Evolutionary conservation across 2,329 filamentous ascomycete species (phyloP).

Genomic region (Byssothecium circinans): DNA sequence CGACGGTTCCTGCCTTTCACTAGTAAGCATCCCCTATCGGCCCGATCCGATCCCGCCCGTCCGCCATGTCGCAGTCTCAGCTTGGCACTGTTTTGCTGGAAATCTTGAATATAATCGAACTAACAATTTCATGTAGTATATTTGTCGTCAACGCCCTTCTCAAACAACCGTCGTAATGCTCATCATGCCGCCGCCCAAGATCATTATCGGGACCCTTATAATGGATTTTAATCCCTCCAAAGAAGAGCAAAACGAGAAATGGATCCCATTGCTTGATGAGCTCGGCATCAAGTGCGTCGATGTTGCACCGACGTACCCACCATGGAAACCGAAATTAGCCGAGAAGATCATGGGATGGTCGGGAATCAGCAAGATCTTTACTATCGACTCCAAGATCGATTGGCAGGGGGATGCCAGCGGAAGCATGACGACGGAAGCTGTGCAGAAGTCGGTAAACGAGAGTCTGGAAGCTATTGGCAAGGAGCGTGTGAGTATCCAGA

Average conservation of each 20-base stretch:
- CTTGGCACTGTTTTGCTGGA: neutral
- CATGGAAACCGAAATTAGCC: constrained; percentile 14
- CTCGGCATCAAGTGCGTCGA: constrained; percentile 32
- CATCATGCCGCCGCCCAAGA: constrained; percentile 6
- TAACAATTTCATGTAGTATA: neutral
- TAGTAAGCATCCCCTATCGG: neutral
- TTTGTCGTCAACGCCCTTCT: constrained; percentile 2
- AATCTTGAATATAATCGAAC: neutral
- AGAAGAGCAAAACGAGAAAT: neutral
- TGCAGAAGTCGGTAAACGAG: constrained; percentile 27
- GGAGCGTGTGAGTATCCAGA: neutral
- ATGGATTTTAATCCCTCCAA: neutral
- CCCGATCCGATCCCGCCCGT: neutral
- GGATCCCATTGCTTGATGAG: constrained; percentile 20
- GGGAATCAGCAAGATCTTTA: constrained; percentile 16
- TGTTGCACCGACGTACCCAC: constrained; percentile 39
- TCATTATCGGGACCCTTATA: neutral
- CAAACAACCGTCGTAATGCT: neutral
- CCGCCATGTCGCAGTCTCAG: neutral
- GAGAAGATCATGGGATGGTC: constrained; percentile 42
- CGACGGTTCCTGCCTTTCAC: neutral
- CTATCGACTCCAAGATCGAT: constrained; percentile 45
- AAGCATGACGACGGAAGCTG: constrained; percentile 30
- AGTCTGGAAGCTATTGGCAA: constrained; percentile 23
- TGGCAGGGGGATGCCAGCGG: constrained; percentile 34